These are phyloP conservation scores for Warburgia ugandensis DNA, from an alignment of 164 flowering plant species.

Conservation along the genomic window DNA sequence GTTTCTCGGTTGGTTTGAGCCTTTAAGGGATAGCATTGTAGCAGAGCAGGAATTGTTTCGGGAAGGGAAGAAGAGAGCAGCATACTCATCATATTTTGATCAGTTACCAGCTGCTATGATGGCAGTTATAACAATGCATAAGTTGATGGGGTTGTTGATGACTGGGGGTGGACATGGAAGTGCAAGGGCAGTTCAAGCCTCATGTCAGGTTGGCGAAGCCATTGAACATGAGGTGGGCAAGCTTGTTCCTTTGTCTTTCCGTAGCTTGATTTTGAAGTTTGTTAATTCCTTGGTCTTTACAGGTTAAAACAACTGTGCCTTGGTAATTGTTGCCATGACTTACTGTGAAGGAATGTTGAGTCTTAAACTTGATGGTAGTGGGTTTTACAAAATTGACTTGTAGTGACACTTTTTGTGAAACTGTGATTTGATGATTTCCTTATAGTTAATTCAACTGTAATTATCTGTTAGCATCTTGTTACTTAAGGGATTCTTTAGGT, in stretches of 20 bases:
- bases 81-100: slow-evolving; percentile 48
- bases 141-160: slow-evolving; percentile 84
- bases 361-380: too few species aligned
- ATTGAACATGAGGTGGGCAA: slow-evolving; percentile 85
- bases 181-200: slow-evolving; percentile 73
- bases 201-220: slow-evolving; percentile 75
- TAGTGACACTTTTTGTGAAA: too few species aligned
- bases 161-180: slow-evolving; percentile 56
- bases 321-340: too few species aligned
- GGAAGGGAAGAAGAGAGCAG: slow-evolving; percentile 36
- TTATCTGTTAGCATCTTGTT: too few species aligned
- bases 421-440: too few species aligned
- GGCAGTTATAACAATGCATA: slow-evolving; percentile 96
- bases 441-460: too few species aligned
- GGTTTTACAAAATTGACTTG: too few species aligned
- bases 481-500: too few species aligned
- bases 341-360: too few species aligned
- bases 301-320: too few species aligned
- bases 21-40: slow-evolving; percentile 51
- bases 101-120: slow-evolving; percentile 89
- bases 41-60: slow-evolving; percentile 54
- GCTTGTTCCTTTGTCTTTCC: not conserved
- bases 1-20: slow-evolving; percentile 98
- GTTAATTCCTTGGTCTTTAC: not conserved
- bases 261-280: not conserved